Conservation (phyloP, 257 asterid species). For the Eucommia ulmoides region DNA sequence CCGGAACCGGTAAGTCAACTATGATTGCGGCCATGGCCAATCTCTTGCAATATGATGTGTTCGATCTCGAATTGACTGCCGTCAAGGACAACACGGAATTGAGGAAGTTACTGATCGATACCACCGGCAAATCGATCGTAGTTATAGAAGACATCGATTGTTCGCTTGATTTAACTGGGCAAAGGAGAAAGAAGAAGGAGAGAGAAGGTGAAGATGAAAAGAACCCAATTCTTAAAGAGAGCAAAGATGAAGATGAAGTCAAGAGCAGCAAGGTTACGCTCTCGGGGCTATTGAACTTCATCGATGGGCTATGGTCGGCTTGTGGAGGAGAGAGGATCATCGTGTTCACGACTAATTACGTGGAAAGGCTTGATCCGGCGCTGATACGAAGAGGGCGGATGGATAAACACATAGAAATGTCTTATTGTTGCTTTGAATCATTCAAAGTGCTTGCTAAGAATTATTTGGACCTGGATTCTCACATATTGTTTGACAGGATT, state of each 20-base stretch:
- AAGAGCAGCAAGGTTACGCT: background rate
- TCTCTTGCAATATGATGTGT: background rate
- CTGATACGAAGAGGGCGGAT: background rate
- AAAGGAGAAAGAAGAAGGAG: background rate
- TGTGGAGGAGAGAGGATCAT: constrained; percentile 3
- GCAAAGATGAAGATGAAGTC: background rate
- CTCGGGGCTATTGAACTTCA: constrained; percentile 1
- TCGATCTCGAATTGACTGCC: background rate
- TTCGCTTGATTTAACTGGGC: background rate
- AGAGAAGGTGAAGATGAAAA: background rate
- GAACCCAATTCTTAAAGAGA: background rate
- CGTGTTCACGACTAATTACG: background rate
- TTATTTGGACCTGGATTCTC: background rate
- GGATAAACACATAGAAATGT: background rate
- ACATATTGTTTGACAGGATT: background rate
- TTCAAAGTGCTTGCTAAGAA: background rate
- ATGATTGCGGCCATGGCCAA: constrained; percentile 3
- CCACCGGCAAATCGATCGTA: background rate
- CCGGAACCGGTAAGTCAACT: background rate
- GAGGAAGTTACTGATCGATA: background rate
- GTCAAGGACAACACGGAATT: background rate
- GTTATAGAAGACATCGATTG: constrained; percentile 1
- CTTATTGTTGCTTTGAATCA: background rate
- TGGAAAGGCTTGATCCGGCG: background rate
- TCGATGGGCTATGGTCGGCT: constrained; percentile 1